Conservation (phyloP, 129 eudicot species). For the Scalesia atractyloides region DNA sequence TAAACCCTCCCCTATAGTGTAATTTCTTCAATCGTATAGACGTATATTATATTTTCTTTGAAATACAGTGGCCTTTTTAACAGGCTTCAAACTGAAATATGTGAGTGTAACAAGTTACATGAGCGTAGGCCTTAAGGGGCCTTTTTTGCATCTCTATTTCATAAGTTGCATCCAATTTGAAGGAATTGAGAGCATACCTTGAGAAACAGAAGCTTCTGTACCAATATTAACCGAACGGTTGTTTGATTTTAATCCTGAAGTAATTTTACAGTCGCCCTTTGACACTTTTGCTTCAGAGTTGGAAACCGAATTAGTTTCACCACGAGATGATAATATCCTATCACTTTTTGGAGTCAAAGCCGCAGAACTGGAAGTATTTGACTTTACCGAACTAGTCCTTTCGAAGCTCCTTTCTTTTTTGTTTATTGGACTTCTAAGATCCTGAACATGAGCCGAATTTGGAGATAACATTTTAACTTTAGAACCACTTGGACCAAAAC, state of each 20-base stretch:
- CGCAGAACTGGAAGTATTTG: conserved; percentile 38
- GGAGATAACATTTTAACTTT: conserved; percentile 83
- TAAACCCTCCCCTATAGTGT: background rate
- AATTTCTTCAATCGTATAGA: background rate
- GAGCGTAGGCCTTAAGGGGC: background rate
- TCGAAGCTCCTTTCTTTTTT: conserved; percentile 66
- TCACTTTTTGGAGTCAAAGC: conserved; percentile 51
- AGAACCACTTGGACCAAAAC: conserved; percentile 51
- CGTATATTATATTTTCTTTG: background rate
- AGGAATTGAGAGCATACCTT: conserved; percentile 38
- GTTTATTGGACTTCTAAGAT: conserved; percentile 48
- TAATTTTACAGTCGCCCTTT: conserved; percentile 50
- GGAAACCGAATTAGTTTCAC: conserved; percentile 43
- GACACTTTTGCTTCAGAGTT: conserved; percentile 46
- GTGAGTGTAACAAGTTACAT: background rate
- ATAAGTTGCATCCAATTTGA: background rate
- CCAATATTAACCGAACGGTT: conserved; percentile 35
- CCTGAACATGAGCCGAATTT: conserved; percentile 50
- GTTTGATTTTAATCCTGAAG: conserved; percentile 44
- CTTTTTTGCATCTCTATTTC: background rate
- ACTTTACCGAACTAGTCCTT: conserved; percentile 64
- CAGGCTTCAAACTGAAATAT: background rate
- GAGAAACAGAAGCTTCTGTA: conserved; percentile 43
- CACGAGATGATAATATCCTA: conserved; percentile 40
- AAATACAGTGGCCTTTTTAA: background rate